Conservation (phyloP, 306 rosid species). For the Glycine soja region DNA sequence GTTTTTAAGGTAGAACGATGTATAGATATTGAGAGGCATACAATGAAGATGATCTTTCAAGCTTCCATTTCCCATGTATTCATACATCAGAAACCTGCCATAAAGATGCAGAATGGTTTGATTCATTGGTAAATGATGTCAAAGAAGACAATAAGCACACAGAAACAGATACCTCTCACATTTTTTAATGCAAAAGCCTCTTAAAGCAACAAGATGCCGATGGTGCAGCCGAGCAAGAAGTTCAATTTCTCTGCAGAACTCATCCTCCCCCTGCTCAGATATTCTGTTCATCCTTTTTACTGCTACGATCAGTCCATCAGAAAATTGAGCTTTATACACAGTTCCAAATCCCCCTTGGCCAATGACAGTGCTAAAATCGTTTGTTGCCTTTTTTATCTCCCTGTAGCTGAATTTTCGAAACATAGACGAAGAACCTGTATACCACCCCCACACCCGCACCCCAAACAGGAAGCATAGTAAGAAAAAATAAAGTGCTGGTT, state of each 20-base stretch:
- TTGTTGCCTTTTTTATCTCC: slow-evolving; percentile 95
- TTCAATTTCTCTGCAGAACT: slow-evolving; percentile 88
- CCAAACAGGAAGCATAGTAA: slow-evolving; percentile 38
- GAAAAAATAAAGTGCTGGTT: slow-evolving; percentile 29
- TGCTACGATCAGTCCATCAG: slow-evolving; percentile 77
- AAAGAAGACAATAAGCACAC: slow-evolving; percentile 44
- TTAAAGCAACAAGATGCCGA: slow-evolving; percentile 91
- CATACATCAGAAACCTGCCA: slow-evolving; percentile 93
- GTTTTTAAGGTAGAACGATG: slow-evolving; percentile 27
- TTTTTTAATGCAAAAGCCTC: slow-evolving; percentile 83
- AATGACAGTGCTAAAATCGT: slow-evolving; percentile 70
- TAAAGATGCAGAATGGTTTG: slow-evolving; percentile 46
- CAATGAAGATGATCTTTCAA: slow-evolving; percentile 97
- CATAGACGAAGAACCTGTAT: slow-evolving; percentile 81
- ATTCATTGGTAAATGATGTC: slow-evolving; percentile 38
- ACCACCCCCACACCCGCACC: background rate
- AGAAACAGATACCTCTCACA: slow-evolving; percentile 73
- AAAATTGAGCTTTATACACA: slow-evolving; percentile 83
- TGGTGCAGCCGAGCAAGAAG: slow-evolving; percentile 96
- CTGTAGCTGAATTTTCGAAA: slow-evolving; percentile 79
- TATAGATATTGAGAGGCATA: slow-evolving; percentile 63
- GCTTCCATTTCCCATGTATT: slow-evolving; percentile 98
- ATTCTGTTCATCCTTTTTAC: slow-evolving; percentile 88
- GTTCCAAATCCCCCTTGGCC: slow-evolving; percentile 99
- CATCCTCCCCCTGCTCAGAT: slow-evolving; percentile 89